Evolutionary conservation across 2,329 filamentous ascomycete genomes (phyloP).

Genomic region (Trichoderma arundinaceum): DNA sequence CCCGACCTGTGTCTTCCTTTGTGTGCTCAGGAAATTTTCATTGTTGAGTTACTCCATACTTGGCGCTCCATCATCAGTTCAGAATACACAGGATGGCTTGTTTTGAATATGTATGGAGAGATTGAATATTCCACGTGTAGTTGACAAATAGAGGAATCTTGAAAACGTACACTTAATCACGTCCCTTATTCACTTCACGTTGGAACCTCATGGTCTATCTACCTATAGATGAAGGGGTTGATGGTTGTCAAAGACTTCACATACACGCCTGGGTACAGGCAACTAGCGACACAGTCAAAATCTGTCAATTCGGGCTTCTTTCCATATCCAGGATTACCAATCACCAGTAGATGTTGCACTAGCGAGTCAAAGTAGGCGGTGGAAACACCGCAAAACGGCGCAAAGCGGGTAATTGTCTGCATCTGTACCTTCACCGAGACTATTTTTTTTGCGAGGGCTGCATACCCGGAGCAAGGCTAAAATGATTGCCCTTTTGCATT

Average conservation of each 20-base stretch:
- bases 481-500: background rate
- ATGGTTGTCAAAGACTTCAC: too few relatives aligned
- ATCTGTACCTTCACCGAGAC: constrained; percentile 26
- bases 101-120: background rate
- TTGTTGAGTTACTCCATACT: background rate
- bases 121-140: too few relatives aligned
- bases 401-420: constrained; percentile 8
- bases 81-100: background rate
- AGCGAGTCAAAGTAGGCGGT: constrained; percentile 9
- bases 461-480: background rate
- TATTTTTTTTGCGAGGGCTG: constrained; percentile 12
- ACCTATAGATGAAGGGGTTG: too few relatives aligned
- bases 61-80: background rate
- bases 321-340: constrained; percentile 8
- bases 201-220: too few relatives aligned
- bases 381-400: constrained; percentile 1
- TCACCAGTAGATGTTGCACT: background rate
- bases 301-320: background rate
- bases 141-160: too few relatives aligned
- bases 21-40: too few relatives aligned
- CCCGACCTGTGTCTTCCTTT: background rate
- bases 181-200: too few relatives aligned
- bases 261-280: background rate
- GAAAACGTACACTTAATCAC: too few relatives aligned
- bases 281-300: background rate